A percentile compares a stretch with the other conserved stretches of the same genome.
phyloP scores from a whole-genome alignment of 1,284 basidiomycete genomes.

The Pseudozyma sp. region DNA sequence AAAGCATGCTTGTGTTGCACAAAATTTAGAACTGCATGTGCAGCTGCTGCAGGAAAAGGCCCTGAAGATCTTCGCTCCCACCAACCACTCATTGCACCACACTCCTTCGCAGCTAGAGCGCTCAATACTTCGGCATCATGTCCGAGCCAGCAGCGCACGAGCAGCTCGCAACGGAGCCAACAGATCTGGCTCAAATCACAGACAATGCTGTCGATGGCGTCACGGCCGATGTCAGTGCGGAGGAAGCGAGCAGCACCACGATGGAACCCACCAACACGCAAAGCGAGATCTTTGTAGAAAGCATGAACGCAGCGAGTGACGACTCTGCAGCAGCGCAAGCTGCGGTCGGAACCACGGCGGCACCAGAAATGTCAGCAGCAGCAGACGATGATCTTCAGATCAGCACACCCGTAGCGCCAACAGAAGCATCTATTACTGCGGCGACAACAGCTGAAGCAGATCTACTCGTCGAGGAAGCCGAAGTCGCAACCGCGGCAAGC shows the following conservation, averaged over 20 bases:
- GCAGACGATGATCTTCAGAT: no score
- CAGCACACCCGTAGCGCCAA: background rate
- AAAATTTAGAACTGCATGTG: slow-evolving; percentile 14
- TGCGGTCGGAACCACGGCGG: no score
- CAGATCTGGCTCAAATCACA: background rate
- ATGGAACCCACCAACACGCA: no score
- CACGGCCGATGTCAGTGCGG: background rate
- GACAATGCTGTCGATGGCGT: background rate
- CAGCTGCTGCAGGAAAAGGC: slow-evolving; percentile 5
- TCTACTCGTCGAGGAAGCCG: background rate
- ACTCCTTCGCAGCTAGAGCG: background rate
- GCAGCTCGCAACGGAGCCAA: background rate
- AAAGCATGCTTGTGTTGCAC: slow-evolving; percentile 8
- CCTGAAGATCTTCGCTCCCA: background rate
- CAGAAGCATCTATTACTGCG: background rate
- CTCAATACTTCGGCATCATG: background rate
- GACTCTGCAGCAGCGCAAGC: no score
- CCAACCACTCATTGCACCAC: background rate
- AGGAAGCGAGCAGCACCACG: no score
- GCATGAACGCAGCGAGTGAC: no score
- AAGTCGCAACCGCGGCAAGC: background rate
- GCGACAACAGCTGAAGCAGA: background rate
- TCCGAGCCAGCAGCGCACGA: slow-evolving; percentile 1
- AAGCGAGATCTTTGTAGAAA: no score
- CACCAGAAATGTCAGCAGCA: no score